Conservation (phyloP, 495 filamentous ascomycete genomes). For the Xylaria sp. region DNA sequence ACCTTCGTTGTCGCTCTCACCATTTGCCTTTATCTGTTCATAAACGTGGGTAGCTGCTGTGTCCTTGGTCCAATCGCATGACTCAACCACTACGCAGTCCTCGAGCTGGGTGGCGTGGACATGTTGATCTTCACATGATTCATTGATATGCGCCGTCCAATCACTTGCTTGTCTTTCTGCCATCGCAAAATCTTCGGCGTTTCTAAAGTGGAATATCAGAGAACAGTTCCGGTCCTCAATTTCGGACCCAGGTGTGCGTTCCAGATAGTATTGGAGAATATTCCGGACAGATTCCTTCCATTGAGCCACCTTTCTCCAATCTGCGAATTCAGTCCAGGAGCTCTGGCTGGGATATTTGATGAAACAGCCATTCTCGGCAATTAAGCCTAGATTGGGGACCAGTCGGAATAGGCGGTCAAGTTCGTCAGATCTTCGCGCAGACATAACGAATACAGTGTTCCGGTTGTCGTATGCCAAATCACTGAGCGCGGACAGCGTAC, state of each 20-base stretch:
- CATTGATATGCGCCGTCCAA: slow-evolving; percentile 91
- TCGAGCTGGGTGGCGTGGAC: slow-evolving; percentile 86
- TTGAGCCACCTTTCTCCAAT: slow-evolving; percentile 64
- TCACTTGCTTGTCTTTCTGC: slow-evolving; percentile 82
- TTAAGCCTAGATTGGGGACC: slow-evolving; percentile 79
- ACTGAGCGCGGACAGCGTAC: slow-evolving; percentile 78
- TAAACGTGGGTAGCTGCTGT: slow-evolving; percentile 78
- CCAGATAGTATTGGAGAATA: slow-evolving; percentile 85
- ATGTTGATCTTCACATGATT: slow-evolving; percentile 79
- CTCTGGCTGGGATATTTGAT: slow-evolving; percentile 71
- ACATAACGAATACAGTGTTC: slow-evolving; percentile 95
- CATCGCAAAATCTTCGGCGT: slow-evolving; percentile 73
- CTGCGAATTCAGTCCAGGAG: slow-evolving; percentile 76
- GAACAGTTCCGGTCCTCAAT: slow-evolving; percentile 88
- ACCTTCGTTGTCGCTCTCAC: slow-evolving; percentile 45
- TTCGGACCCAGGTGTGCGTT: slow-evolving; percentile 84
- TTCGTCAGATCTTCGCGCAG: slow-evolving; percentile 81
- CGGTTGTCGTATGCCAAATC: slow-evolving; percentile 76
- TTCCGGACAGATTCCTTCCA: slow-evolving; percentile 82
- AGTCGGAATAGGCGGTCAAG: slow-evolving; percentile 83
- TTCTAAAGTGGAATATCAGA: slow-evolving; percentile 84
- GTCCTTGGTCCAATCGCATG: slow-evolving; percentile 79
- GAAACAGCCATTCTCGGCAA: slow-evolving; percentile 93
- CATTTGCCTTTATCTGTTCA: slow-evolving; percentile 57
- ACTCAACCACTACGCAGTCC: slow-evolving; percentile 79